Conservation (phyloP, 2,329 filamentous ascomycete species). For the Fusarium sp. region DNA sequence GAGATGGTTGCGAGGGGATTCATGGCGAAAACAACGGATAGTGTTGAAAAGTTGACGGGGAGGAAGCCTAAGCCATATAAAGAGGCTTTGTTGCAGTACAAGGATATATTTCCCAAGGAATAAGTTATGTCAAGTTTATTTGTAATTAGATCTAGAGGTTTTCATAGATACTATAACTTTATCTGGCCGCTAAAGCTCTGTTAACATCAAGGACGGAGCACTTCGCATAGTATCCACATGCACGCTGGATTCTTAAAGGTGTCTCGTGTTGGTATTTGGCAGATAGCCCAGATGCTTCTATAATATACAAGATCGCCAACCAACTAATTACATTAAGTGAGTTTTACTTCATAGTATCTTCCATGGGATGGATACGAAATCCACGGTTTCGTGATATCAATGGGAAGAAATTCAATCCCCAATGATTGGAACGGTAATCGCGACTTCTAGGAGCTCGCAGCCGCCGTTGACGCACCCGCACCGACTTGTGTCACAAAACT, state of each 20-base stretch:
- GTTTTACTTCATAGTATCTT: not conserved
- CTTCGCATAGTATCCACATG: too few relatives aligned
- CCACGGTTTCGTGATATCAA: not conserved
- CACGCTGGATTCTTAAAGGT: too few relatives aligned
- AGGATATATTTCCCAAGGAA: constrained; percentile 32
- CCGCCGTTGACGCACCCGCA: not conserved
- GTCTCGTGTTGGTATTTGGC: too few relatives aligned
- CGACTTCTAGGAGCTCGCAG: not conserved
- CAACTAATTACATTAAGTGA: not conserved
- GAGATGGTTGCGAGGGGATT: constrained; percentile 39
- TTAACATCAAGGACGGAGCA: too few relatives aligned
- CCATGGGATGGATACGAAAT: not conserved
- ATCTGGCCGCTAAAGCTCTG: too few relatives aligned
- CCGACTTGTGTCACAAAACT: not conserved
- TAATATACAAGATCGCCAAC: too few relatives aligned
- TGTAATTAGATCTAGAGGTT: not conserved
- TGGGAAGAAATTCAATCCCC: not conserved
- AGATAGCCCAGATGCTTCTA: too few relatives aligned
- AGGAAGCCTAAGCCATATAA: constrained; percentile 35
- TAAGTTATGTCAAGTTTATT: not conserved
- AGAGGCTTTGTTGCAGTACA: constrained; percentile 39
- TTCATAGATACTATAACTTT: too few relatives aligned
- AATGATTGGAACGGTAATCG: not conserved
- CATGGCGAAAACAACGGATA: constrained; percentile 38
- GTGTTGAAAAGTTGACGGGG: constrained; percentile 40